Evolutionary conservation across 331 rosid species (phyloP), one percentile per base, ranked within the genome.

Genomic region (Quercus phellos): DNA sequence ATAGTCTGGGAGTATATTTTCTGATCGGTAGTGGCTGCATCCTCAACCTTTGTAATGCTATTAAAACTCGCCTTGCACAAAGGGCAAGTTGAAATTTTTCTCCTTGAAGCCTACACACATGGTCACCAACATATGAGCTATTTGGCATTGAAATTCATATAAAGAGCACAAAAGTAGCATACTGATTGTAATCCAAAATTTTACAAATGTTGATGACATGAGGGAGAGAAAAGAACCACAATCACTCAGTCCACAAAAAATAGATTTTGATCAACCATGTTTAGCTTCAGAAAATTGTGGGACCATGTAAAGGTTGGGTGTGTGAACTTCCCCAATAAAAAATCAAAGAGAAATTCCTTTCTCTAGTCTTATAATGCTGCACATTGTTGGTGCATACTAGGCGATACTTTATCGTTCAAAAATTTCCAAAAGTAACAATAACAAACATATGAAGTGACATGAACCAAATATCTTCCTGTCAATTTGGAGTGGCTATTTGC

Each of bases 1-100:
- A 94, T 84, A 79, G 98, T 88, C 79, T 94, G 97, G 34, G 99
- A 92, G 77, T 89, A 92, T 82, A 90, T 75, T 77, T 92, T 94
- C 85, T 94, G 97, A 87, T 89, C 94, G 38, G 66, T 69, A 18
- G 86, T 55, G 51, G 80, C 94, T 43, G 91, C 91, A 77, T 85
- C 89, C 79, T 94, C 97, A 80, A 89, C 84, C 86, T 86, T 92
- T 66, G 82, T 86, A 64, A 94, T 88, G 85, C 19, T 76, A 38
- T 9, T 29, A 94, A 92, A 88, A 73, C 82, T 76, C 64, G 84
- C 84, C 87, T 92, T 90, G 98, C 99, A 94, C 88, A 94, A 80
- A 66, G 98, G 97, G 81, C 98, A 94, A 13, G 89, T 85, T 80
- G 94, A 81, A 27, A 42, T 46, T 79, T 87, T 92, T 76, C 91